Percentiles rank a stretch among this genome's conserved stretches.
These are phyloP conservation scores for Tephrocybe sp. DNA, from an alignment of 768 basidiomycete genomes.

Conservation along the genomic window DNA sequence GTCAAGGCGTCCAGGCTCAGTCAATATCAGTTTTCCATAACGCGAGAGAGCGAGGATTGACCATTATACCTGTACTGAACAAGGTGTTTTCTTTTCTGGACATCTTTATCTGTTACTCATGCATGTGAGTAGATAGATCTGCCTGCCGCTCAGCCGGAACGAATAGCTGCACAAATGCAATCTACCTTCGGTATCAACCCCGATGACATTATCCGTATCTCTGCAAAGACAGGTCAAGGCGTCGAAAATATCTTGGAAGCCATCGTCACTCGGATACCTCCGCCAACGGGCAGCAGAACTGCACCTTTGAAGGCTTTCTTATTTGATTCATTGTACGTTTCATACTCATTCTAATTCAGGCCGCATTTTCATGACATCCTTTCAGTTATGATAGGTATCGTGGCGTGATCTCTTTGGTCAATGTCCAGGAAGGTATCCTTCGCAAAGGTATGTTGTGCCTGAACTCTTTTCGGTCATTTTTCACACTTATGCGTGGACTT, in stretches of 20 bases:
- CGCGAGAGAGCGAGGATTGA: conserved; percentile 76
- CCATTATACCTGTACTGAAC: conserved; percentile 89
- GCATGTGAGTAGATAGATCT: conserved; percentile 72
- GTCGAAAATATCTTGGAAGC: conserved; percentile 75
- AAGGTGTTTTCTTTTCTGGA: conserved; percentile 49
- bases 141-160: conserved; percentile 81
- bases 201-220: conserved; percentile 72
- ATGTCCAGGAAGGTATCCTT: conserved; percentile 74
- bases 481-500: background rate
- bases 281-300: conserved; percentile 56
- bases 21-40: conserved; percentile 93
- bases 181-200: conserved; percentile 80
- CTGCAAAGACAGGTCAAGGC: conserved; percentile 90
- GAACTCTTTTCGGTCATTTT: background rate
- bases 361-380: conserved; percentile 11
- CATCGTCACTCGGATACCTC: conserved; percentile 81
- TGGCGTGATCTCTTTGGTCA: conserved; percentile 91
- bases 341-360: conserved; percentile 1
- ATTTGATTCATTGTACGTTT: conserved; percentile 85
- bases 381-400: conserved; percentile 90
- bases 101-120: conserved; percentile 5
- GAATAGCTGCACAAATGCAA: conserved; percentile 78
- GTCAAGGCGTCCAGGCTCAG: conserved; percentile 97
- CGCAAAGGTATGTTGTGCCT: conserved; percentile 59
- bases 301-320: conserved; percentile 78